Evolutionary conservation across 768 basidiomycete genomes (phyloP), one percentile per base, ranked within the genome.

Genomic region (Tulasnella sp.): DNA sequence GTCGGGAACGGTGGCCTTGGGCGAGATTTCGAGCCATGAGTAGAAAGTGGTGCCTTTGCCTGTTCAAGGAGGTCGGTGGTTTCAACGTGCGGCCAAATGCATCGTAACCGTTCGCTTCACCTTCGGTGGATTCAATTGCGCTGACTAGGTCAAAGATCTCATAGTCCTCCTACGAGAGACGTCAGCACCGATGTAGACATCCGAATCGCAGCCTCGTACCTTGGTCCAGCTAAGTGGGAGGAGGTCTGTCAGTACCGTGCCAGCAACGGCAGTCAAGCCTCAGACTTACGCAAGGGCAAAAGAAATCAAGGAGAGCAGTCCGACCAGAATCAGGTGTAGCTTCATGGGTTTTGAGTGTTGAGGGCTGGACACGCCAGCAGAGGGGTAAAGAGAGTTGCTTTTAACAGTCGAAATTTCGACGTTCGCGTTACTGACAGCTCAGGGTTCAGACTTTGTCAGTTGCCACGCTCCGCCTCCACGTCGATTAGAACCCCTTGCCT

Each of bases 1-100:
- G 82, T 97, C 95, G 40, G 89, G 82, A 6, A 91, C 90, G 22
- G 91, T 87, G 0, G 96, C 97, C 0, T 92, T 91, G 5, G 92
- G 86, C 3, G 94, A 87, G 0, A 98, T 90, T 80, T 94, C 93
- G 69, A 99, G 88, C 92, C 94, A 97, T 16, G 95, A 95, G 87
- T 99, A 99, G 87, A 99, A 99, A 0, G 92, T 94, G n/a, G 93
- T 95, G 44, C 93, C 95, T 85, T 94, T 96, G 81, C 93, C 93
- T 92, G 83, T 20, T 76, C 40, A 42, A 76, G 34, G 14, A 73
- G 37, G 34, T 42, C 34, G 16, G 75, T 58, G 18, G 46, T 41
- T 41, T 34, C 40, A 54, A 60, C 42, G 42, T 54, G 34, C 22
- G 46, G 41, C n/a, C 16, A 31, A 34, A 73, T 28, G 50, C 42